Conservation (phyloP, 192 early-diverging fungal genomes). For the Jimgerdemannia lactiflua region DNA sequence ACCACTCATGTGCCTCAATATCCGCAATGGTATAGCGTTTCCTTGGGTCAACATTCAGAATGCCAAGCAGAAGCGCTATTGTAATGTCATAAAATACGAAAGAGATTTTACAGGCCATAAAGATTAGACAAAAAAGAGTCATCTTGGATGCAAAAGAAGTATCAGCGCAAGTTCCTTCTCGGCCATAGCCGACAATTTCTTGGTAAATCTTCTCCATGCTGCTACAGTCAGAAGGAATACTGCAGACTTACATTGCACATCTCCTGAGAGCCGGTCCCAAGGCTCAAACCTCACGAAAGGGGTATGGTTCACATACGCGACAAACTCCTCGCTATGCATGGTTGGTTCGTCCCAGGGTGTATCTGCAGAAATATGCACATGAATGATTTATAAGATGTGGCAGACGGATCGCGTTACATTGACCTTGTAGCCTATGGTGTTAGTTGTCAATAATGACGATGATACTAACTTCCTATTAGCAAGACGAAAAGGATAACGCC, state of each 20-base stretch:
- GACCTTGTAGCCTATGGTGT: too few species aligned
- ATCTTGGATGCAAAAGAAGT: too few species aligned
- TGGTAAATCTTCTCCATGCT: too few species aligned
- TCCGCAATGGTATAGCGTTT: slow-evolving; percentile 40
- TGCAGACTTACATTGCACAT: slow-evolving; percentile 36
- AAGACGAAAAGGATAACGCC: slow-evolving; percentile 71
- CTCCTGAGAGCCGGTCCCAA: slow-evolving; percentile 45
- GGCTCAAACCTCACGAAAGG: slow-evolving; percentile 42
- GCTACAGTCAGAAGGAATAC: too few species aligned
- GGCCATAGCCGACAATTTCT: too few species aligned
- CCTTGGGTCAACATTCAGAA: slow-evolving; percentile 44
- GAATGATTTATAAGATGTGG: too few species aligned
- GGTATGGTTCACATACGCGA: slow-evolving; percentile 29
- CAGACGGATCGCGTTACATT: too few species aligned
- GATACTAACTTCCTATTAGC: slow-evolving; percentile 59
- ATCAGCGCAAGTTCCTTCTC: too few species aligned
- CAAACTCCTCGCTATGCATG: slow-evolving; percentile 53
- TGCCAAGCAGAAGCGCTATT: slow-evolving; percentile 42
- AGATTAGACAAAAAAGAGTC: neutral
- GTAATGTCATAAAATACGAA: neutral
- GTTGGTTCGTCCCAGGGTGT: slow-evolving; percentile 72
- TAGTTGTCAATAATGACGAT: neutral
- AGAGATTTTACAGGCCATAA: neutral
- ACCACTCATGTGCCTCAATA: slow-evolving; percentile 51
- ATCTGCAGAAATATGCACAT: slow-evolving; percentile 29